These are phyloP conservation scores for Nothophoma quercina DNA, from an alignment of 2,329 filamentous ascomycete genomes.

Conservation along the genomic window DNA sequence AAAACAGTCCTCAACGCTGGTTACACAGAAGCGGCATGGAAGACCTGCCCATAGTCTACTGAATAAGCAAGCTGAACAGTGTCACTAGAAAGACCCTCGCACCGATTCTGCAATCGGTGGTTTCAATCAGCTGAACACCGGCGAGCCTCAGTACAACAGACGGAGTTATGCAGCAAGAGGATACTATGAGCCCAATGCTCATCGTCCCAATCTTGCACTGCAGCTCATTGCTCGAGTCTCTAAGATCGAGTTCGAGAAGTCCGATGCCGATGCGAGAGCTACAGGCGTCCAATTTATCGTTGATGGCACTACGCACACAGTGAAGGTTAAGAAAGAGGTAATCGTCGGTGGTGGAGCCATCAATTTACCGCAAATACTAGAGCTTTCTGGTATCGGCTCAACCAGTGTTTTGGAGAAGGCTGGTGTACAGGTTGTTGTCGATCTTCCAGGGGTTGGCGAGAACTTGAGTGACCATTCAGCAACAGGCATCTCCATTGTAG, in stretches of 20 bases:
- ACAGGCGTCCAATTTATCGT: constrained; percentile 49
- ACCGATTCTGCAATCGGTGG: constrained; percentile 39
- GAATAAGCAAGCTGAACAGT: too few species aligned
- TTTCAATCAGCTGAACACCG: constrained; percentile 40
- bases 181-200: constrained; percentile 47
- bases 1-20: constrained; percentile 36
- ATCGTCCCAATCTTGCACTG: constrained; percentile 56
- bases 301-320: constrained; percentile 40
- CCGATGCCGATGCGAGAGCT: constrained; percentile 51
- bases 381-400: constrained; percentile 43
- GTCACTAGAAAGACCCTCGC: constrained; percentile 39
- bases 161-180: constrained; percentile 48
- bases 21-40: constrained; percentile 27
- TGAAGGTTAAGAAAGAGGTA: constrained; percentile 41
- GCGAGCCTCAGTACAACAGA: constrained; percentile 33
- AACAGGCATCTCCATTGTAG: constrained; percentile 16
- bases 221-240: constrained; percentile 57
- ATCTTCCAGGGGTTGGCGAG: constrained; percentile 43
- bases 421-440: constrained; percentile 39
- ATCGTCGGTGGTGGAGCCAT: constrained; percentile 39
- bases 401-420: constrained; percentile 32
- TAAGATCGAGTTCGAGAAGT: constrained; percentile 56
- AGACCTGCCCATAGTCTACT: too few species aligned
- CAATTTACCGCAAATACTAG: constrained; percentile 42
- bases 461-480: constrained; percentile 48